Evolutionary conservation across 2,329 filamentous ascomycete genomes (phyloP), one percentile per base, ranked within the genome.

Genomic region (Fusarium penzigii): DNA sequence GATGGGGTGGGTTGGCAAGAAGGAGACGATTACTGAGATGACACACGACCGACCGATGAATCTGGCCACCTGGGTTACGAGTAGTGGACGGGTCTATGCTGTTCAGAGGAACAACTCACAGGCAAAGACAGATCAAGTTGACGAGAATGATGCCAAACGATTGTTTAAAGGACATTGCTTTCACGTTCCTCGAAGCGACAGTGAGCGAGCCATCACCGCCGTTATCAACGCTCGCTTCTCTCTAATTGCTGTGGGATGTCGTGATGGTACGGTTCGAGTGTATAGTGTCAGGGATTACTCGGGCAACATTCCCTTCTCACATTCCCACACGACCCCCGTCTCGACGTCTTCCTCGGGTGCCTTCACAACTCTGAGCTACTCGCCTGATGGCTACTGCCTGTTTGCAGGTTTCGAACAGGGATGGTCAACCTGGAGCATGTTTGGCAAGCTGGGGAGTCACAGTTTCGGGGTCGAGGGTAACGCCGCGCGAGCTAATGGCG

Each of bases 381-480:
- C 94, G 1, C 92, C 93, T 0, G 94, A 99, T 70, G 94, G 94
- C 16, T 97, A 97, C 70, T 96, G 92, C 69, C 80, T 99, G 9
- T 97, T 99, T 71, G 92, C 89, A 41, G 94, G 93, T 2, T 97
- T 93, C 66, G 87, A 94, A 64, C 86, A 87, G 52, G 95, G 94
- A 1, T 99, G 94, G 94, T 88, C 90, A 5, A 93, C 87, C 43
- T 99, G 93, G 93, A 97, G 93, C 69, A 94, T 97, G 38, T 99
- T 96, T 71, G 94, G 94, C 34, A 97, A 96, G 70, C 82, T 88
- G 3, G 87, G 92, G 13, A 92, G 88, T 49, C 90, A 85, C 62
- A 96, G 90, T 67, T 97, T 97, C 68, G 79, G 81, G 7, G 79
- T 83, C 12, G 89, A 96, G 63, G 76, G 78, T 25, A 72, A 75